Evolutionary conservation across 2,329 filamentous ascomycete genomes (phyloP).

Genomic region (Fusarium napiforme): DNA sequence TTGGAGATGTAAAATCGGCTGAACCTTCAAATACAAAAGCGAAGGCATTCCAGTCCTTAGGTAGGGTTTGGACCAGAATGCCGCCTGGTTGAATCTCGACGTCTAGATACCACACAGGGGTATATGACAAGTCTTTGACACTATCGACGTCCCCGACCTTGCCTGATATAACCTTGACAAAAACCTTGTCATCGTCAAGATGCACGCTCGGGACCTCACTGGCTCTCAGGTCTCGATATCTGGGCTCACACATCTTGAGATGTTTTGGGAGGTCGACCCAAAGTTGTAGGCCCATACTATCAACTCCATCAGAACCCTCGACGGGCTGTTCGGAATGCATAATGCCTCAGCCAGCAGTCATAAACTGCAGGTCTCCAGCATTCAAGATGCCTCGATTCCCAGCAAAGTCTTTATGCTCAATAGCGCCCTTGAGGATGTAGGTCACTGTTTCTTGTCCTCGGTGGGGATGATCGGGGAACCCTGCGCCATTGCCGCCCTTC

Average conservation of each 20-base stretch:
- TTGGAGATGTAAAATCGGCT: accelerated
- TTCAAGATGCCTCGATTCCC: not conserved
- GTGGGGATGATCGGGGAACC: not conserved
- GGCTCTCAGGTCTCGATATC: not conserved
- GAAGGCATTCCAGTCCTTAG: not conserved
- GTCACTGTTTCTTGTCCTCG: not conserved
- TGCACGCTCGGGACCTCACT: accelerated
- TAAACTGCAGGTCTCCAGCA: not conserved
- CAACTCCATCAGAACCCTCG: not conserved
- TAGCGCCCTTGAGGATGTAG: not conserved
- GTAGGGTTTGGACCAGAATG: not conserved
- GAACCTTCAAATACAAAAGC: not conserved
- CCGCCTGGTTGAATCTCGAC: not conserved
- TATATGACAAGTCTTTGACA: not conserved
- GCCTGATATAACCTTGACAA: not conserved
- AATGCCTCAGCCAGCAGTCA: not conserved
- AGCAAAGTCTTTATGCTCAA: not conserved
- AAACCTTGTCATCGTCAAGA: not conserved
- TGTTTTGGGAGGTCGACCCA: not conserved
- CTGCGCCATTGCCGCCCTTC: not conserved
- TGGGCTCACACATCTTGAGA: not conserved
- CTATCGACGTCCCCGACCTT: not conserved
- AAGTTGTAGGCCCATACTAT: not conserved
- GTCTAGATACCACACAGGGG: not conserved
- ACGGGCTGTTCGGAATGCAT: not conserved